Base-by-base conservation (phyloP, 805 yeast genomes). In the Candida mattraensis region DNA sequence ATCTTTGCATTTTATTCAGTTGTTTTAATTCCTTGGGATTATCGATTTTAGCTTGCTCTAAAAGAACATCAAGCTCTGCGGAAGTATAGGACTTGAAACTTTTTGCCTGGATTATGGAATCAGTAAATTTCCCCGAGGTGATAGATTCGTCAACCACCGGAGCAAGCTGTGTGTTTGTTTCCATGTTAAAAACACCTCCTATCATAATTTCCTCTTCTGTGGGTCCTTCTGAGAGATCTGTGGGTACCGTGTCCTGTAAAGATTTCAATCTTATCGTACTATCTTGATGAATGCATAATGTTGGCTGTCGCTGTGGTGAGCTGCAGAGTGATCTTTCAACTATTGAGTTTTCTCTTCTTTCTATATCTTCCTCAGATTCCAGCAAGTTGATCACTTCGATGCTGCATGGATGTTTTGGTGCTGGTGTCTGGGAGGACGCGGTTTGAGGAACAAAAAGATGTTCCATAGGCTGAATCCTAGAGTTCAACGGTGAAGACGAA, bases 1-100 rank as follows among this genome's bases (percentile, higher is more conserved):
- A 58, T 33, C 78, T 55, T 3, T 48, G 55, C 1, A 51, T 46
- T 37, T 62, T 67, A 44, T 74, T 75, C 1, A 58, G 50, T 28
- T 52, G 48, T 20, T 50, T 54, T 19, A 61, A 36, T 13, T 36
- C 28, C 18, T 43, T 37, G 1, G 50, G 42, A 13, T 51, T 43
- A 2, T 38, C 26, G 1, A 22, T 21, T 27, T 34, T 50, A 2
- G 58, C 53, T 15, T 38, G 31, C 5, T 48, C 45, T 9, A 59
- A 30, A 35, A 58, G 32, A 4, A 19, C 10, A 10, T 53, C 56
- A 9, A 58, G 37, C 12, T 52, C 47, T 8, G 26, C 31, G 13
- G 36, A 49, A 0, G 47, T 32, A 16, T 44, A 44, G 8, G 26
- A 33, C 5, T 11, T 12, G 3, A 20, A 11, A 11, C 19, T 8